Base-by-base conservation (phyloP, 768 basidiomycete species). In the Tricholoma sp. region DNA sequence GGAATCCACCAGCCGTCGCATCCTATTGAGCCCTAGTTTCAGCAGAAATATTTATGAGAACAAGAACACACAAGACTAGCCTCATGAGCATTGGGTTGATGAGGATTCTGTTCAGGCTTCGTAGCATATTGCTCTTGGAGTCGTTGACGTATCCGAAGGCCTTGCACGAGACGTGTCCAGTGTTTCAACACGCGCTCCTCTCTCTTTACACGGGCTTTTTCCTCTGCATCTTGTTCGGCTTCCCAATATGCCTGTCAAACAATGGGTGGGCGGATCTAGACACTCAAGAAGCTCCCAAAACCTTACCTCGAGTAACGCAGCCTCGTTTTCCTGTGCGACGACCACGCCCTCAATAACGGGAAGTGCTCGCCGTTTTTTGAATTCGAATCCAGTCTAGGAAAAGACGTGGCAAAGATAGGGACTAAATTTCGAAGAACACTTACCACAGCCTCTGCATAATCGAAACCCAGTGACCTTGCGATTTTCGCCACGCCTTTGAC, bases 361-460 rank as follows among this genome's bases (percentile, higher is more conserved):
- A 57, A 83, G 83, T 0, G 97, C 96, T 52, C 88, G 82, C 31
- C 91, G 86, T 69, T 95, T 94, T 67, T 86, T 92, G 76, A 98
- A 99, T 71, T 98, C 96, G 69, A 98, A 99, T 12, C 94, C 90
- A 57, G 86, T 93, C 95, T 98, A 57, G 8, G 16, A 47, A 54
- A 35, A 32, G 37, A 50, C 29, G 45, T n/a, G 9, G 29, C 31
- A 16, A 27, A 29, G 46, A 51, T 47, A 32, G 24, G 47, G 54
- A 8, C n/a, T 29, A 16, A 31, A 21, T 31, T 34, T n/a, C 50
- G 47, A 52, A 32, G 35, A 29, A 55, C 54, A 83, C 92, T 57
- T 69, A 98, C 96, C 71, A 98, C 94, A 45, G 97, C 94, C 71
- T 98, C 96, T 22, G 94, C 96, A 73, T 81, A 90, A 72, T 95